Conservation (phyloP, 495 filamentous ascomycete species). For the Trichoderma virens region DNA sequence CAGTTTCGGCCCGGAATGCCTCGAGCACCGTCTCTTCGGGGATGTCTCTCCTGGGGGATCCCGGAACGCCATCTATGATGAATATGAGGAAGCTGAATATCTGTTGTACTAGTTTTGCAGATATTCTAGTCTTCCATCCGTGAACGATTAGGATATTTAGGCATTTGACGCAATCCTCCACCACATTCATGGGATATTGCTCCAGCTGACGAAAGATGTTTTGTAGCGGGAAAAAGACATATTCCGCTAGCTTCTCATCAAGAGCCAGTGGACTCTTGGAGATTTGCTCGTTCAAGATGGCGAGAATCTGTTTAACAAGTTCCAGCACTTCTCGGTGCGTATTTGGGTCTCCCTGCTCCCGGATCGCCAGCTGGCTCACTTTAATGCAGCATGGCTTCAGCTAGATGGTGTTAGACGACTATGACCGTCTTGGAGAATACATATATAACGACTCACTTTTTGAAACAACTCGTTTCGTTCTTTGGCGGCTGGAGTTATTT, state of each 20-base stretch:
- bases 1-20: slow-evolving; percentile 33
- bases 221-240: slow-evolving; percentile 87
- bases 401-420: slow-evolving; percentile 34
- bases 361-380: slow-evolving; percentile 62
- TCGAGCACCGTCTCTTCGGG: slow-evolving; percentile 64
- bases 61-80: slow-evolving; percentile 62
- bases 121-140: slow-evolving; percentile 67
- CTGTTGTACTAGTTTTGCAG: slow-evolving; percentile 67
- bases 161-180: slow-evolving; percentile 70
- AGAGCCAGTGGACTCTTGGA: slow-evolving; percentile 45
- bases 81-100: slow-evolving; percentile 79
- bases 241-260: slow-evolving; percentile 82
- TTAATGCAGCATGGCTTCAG: slow-evolving; percentile 72
- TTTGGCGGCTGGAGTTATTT: neutral
- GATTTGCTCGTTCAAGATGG: slow-evolving; percentile 44
- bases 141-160: slow-evolving; percentile 61
- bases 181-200: slow-evolving; percentile 57
- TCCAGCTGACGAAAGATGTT: slow-evolving; percentile 75
- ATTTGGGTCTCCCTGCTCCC: slow-evolving; percentile 45
- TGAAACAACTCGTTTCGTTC: slow-evolving; percentile 35
- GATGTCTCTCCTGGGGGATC: slow-evolving; percentile 35
- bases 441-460: slow-evolving; percentile 21
- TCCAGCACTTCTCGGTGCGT: slow-evolving; percentile 46
- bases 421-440: neutral
- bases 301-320: slow-evolving; percentile 47